phyloP scores from a whole-genome alignment of 2,329 filamentous ascomycete species.

The Colletotrichum filicis region DNA sequence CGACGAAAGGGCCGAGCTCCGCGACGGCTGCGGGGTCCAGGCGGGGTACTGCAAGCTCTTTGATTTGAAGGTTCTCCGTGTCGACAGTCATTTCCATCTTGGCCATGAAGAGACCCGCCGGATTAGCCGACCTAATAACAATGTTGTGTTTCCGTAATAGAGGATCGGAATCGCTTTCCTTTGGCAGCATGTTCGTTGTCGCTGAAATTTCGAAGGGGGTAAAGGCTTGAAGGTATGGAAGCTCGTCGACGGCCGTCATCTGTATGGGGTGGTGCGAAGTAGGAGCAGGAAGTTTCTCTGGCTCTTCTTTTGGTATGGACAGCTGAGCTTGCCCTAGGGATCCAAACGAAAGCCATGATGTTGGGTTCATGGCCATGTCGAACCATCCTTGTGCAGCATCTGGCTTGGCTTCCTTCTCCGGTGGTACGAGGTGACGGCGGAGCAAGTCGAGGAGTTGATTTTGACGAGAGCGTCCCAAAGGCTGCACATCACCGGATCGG shows the following conservation, averaged over 20 bases:
- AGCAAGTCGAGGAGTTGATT: constrained; percentile 54
- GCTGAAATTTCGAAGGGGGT: constrained; percentile 73
- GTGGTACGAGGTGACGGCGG: constrained; percentile 52
- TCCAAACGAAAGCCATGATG: constrained; percentile 63
- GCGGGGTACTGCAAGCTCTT: constrained; percentile 61
- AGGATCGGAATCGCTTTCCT: constrained; percentile 40
- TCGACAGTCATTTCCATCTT: constrained; percentile 69
- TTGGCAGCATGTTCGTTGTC: constrained; percentile 57
- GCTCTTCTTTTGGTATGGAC: constrained; percentile 38
- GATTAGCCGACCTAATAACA: constrained; percentile 55
- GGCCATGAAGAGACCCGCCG: constrained; percentile 67
- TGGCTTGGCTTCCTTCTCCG: constrained; percentile 43
- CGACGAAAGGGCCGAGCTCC: constrained; percentile 67
- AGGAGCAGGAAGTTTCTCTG: constrained; percentile 50
- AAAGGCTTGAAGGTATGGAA: constrained; percentile 78
- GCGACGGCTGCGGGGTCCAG: constrained; percentile 68
- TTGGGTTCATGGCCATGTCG: constrained; percentile 61
- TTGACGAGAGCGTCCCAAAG: constrained; percentile 46
- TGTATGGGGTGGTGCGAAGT: constrained; percentile 74
- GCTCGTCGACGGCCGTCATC: constrained; percentile 71
- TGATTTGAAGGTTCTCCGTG: constrained; percentile 61
- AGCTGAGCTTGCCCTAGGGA: constrained; percentile 45
- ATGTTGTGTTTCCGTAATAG: constrained; percentile 67
- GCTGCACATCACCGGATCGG: constrained; percentile 42
- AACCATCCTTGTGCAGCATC: constrained; percentile 55